A percentile compares a stretch with the other conserved stretches of the same genome.
Conservation (phyloP, 495 filamentous ascomycete genomes). For the Penicillium angulare region DNA sequence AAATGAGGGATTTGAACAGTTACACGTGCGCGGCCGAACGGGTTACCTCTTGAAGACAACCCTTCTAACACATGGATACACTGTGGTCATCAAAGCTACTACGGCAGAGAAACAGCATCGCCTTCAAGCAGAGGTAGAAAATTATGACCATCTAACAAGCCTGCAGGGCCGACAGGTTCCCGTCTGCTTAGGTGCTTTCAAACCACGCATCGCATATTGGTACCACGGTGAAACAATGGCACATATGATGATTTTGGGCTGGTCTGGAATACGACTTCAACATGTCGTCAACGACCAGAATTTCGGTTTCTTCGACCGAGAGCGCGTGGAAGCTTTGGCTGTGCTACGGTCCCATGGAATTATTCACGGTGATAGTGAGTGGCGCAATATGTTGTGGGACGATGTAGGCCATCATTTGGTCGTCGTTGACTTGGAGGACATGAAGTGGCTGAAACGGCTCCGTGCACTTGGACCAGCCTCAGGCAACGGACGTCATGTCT, state of each 20-base stretch:
- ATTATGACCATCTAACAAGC: constrained; percentile 20
- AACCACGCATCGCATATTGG: constrained; percentile 21
- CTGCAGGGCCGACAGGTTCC: constrained; percentile 22
- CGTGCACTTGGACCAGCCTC: constrained; percentile 1
- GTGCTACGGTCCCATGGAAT: constrained; percentile 14
- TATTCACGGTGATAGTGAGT: constrained; percentile 20
- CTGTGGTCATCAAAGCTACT: constrained; percentile 29
- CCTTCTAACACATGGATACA: constrained; percentile 27
- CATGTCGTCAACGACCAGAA: constrained; percentile 20
- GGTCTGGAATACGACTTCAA: constrained; percentile 24
- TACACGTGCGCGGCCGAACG: constrained; percentile 26
- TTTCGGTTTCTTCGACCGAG: constrained; percentile 14
- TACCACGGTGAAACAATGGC: constrained; percentile 26
- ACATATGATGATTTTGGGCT: constrained; percentile 26
- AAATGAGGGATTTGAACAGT: constrained; percentile 21
- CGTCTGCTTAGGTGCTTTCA: constrained; percentile 22
- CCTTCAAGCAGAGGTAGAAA: constrained; percentile 23
- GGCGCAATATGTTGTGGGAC: constrained; percentile 27
- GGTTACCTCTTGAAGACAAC: constrained; percentile 31
- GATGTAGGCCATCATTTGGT: constrained; percentile 6
- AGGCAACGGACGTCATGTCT: constrained; percentile 6
- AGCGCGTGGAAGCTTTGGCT: constrained; percentile 16
- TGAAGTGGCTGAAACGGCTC: constrained; percentile 17
- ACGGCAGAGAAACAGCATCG: constrained; percentile 21
- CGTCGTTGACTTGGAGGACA: constrained; percentile 24